Base-by-base conservation (phyloP, 371 early-diverging fungal genomes). In the Coemansia linderi region DNA sequence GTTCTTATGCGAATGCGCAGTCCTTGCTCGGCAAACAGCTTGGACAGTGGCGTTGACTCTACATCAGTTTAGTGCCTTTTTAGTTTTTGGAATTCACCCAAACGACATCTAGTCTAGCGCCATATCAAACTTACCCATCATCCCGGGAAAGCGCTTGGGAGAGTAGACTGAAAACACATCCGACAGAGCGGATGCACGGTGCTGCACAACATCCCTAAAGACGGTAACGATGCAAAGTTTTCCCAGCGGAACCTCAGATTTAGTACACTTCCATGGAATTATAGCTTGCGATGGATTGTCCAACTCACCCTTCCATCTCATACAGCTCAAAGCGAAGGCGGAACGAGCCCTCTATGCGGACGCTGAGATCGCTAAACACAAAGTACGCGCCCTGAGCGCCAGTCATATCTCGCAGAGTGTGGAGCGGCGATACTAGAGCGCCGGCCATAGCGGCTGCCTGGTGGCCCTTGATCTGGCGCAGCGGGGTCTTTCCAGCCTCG, bases 341-440 rank as follows among this genome's bases (percentile, higher is more conserved):
- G 73, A 93, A 97, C 17, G 83, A 82, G 27, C 98, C 98, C 70
- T 97, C 96, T 81, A 91, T 89, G 39, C 97, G 84, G 17, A 95
- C 93, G 2, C 93, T 92, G 58, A 98, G 80, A 75, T 98, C 98
- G 38, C 95, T 94, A 82, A 97, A 98, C 39, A 97, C 96, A 85
- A 96, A 97, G 81, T 94, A 96, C 2, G 93, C 95, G 52, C 93
- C 97, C 65, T 94, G 93, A n/a, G 86, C 84, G 65, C 89, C 88
- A 69, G 93, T 91, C 29, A 87, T 85, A 69, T 96, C 96, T 63
- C 91, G 91, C 63, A 96, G 84, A 8, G 93, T 89, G 79, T 93
- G 92, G 40, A 95, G 80, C 1, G 95, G 94, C 0, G 95, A 95
- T 13, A 95, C 96, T 54, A 93, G 91, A 5, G 94, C 92, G 9